Evolutionary conservation across 805 yeast genomes (phyloP).

Genomic region (Sugiyamaella americana): DNA sequence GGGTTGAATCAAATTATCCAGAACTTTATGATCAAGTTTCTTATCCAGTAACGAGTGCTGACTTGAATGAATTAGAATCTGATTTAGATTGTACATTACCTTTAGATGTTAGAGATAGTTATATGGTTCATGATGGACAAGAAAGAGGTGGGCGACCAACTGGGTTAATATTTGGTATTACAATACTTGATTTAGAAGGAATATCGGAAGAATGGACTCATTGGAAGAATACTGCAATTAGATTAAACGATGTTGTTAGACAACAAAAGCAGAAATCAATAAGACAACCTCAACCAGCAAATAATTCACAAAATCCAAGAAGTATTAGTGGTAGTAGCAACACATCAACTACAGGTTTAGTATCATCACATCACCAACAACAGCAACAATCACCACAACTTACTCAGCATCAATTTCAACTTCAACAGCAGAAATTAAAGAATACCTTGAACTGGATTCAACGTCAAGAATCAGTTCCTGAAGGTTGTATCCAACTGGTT

Average conservation of each 20-base stretch:
- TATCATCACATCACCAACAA: conserved; percentile 16
- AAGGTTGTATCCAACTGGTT: conserved; percentile 59
- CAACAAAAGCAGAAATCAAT: conserved; percentile 2
- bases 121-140: conserved; percentile 87
- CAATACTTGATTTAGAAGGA: conserved; percentile 73
- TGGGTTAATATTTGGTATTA: conserved; percentile 75
- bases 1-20: conserved; percentile 73
- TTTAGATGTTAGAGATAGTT: conserved; percentile 71
- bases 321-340: conserved; percentile 1
- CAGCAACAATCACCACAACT: conserved; percentile 16
- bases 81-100: conserved; percentile 76
- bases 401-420: background rate
- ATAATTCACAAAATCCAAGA: conserved; percentile 1
- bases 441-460: conserved; percentile 30
- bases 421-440: conserved; percentile 7
- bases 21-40: conserved; percentile 75
- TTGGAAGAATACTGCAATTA: conserved; percentile 56
- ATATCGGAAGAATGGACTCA: conserved; percentile 72
- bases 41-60: conserved; percentile 73
- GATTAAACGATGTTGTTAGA: conserved; percentile 20
- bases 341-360: background rate
- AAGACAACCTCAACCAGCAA: conserved; percentile 8
- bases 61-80: conserved; percentile 73
- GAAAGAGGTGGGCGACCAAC: conserved; percentile 66
- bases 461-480: conserved; percentile 67